Percentiles rank a stretch among this genome's conserved stretches.
Evolutionary conservation across 805 yeast species (phyloP).

Genomic region (Cyberlindnera mycetangii): DNA sequence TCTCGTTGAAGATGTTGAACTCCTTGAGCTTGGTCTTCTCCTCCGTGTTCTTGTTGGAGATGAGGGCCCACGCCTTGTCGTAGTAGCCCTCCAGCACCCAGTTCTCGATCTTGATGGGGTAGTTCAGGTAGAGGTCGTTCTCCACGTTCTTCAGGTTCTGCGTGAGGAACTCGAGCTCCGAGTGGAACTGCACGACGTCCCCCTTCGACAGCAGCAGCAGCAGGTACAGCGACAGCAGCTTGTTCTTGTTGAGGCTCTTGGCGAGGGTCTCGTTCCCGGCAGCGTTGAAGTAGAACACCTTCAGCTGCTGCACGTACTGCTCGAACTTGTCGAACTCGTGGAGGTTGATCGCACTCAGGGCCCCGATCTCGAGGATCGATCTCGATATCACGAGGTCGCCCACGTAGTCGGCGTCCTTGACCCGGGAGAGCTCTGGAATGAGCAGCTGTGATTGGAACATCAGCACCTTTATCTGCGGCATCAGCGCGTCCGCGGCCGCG

Average conservation of each 20-base stretch:
- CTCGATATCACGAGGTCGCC: constrained; percentile 77
- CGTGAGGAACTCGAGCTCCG: constrained; percentile 75
- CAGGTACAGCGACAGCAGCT: constrained; percentile 73
- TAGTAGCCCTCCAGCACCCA: constrained; percentile 97
- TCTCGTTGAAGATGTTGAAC: constrained; percentile 71
- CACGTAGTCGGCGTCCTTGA: constrained; percentile 38
- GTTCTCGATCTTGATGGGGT: constrained; percentile 86
- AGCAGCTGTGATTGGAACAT: constrained; percentile 74
- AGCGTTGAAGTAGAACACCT: constrained; percentile 63
- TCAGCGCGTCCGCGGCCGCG: constrained; percentile 52
- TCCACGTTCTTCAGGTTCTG: constrained; percentile 44
- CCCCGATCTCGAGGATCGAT: constrained; percentile 84
- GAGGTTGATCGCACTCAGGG: constrained; percentile 68
- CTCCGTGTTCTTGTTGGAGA: constrained; percentile 28
- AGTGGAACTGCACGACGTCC: constrained; percentile 83
- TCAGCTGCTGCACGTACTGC: constrained; percentile 62
- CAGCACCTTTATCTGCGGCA: constrained; percentile 74
- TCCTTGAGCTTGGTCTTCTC: constrained; percentile 53
- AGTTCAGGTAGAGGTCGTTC: constrained; percentile 65
- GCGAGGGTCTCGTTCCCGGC: constrained; percentile 31
- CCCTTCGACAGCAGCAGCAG: constrained; percentile 78
- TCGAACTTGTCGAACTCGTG: constrained; percentile 64
- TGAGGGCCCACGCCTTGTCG: constrained; percentile 51
- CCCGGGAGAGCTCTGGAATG: constrained; percentile 52
- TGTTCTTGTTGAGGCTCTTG: constrained; percentile 59